Evolutionary conservation across 768 basidiomycete genomes (phyloP).

Genomic region (Erythrobasidium yunnanense): DNA sequence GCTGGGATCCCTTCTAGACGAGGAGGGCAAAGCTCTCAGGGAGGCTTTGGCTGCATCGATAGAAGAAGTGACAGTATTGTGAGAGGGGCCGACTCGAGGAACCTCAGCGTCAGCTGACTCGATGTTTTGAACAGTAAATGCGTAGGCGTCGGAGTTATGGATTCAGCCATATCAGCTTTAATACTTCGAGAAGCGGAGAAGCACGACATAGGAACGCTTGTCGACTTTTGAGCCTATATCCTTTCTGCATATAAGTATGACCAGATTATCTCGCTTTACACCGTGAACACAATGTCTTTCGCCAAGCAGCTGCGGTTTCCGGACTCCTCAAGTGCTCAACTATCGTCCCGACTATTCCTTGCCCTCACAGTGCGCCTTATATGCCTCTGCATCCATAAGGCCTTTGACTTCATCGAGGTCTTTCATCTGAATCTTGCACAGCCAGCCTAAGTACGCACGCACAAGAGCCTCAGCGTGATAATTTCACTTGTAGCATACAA

Average conservation of each 20-base stretch:
- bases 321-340: neutral
- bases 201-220: neutral
- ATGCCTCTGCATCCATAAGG: conserved; percentile 65
- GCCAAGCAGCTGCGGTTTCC: neutral
- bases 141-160: conserved; percentile 36
- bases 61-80: conserved; percentile 9
- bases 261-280: neutral
- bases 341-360: conserved; percentile 29
- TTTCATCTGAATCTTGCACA: conserved; percentile 80
- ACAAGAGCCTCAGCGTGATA: too few species aligned
- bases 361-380: conserved; percentile 53
- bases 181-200: conserved; percentile 29
- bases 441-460: conserved; percentile 64
- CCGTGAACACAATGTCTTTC: too few species aligned
- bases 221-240: neutral
- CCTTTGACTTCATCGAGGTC: conserved; percentile 65
- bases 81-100: neutral
- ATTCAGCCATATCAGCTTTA: conserved; percentile 31
- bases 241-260: neutral
- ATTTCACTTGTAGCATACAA: too few species aligned
- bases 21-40: neutral
- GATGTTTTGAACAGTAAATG: conserved; percentile 31
- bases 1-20: conserved; percentile 29
- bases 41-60: neutral
- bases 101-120: too few species aligned